Percentiles rank a stretch among this genome's conserved stretches.
These are phyloP conservation scores for Neurospora hispaniola DNA, from an alignment of 495 filamentous ascomycete species.

Conservation along the genomic window DNA sequence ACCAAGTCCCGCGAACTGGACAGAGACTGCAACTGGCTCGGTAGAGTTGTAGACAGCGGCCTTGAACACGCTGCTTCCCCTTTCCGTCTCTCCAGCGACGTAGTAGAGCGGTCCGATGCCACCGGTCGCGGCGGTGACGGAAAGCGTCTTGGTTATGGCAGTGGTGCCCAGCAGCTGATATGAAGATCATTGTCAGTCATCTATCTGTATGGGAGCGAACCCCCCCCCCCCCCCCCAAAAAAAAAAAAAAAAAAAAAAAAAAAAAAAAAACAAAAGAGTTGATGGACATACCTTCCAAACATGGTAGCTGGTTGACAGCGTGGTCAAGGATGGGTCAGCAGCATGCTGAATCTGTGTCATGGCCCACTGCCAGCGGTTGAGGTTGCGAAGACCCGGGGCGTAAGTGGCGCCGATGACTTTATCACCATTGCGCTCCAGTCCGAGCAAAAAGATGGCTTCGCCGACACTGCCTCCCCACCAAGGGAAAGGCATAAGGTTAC, in stretches of 20 bases:
- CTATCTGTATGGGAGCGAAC: constrained; percentile 2
- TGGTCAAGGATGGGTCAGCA: constrained; percentile 42
- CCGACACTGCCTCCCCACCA: constrained; percentile 50
- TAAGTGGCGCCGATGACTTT: constrained; percentile 32
- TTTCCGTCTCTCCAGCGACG: constrained; percentile 35
- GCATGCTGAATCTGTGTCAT: constrained; percentile 41
- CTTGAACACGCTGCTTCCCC: constrained; percentile 43
- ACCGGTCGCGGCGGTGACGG: constrained; percentile 30
- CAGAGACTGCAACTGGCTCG: constrained; percentile 32
- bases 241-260: too few relatives aligned
- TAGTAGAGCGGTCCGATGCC: constrained; percentile 45
- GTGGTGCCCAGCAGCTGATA: constrained; percentile 40
- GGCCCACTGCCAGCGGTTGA: constrained; percentile 35
- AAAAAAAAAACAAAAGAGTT: constrained; percentile 1
- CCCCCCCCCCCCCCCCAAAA: too few relatives aligned
- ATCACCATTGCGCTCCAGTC: constrained; percentile 55
- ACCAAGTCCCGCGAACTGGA: constrained; percentile 44
- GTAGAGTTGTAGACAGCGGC: constrained; percentile 56
- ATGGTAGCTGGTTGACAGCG: constrained; percentile 31
- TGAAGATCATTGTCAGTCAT: constrained; percentile 21
- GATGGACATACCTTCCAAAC: constrained; percentile 28
- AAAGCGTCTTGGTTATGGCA: constrained; percentile 46
- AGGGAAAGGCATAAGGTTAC: constrained; percentile 23
- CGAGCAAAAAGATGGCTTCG: constrained; percentile 59
- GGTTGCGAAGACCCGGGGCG: constrained; percentile 29